Evolutionary conservation across 352 stramenopile species (phyloP).

Genomic region (Phytophthora chlamydospora): DNA sequence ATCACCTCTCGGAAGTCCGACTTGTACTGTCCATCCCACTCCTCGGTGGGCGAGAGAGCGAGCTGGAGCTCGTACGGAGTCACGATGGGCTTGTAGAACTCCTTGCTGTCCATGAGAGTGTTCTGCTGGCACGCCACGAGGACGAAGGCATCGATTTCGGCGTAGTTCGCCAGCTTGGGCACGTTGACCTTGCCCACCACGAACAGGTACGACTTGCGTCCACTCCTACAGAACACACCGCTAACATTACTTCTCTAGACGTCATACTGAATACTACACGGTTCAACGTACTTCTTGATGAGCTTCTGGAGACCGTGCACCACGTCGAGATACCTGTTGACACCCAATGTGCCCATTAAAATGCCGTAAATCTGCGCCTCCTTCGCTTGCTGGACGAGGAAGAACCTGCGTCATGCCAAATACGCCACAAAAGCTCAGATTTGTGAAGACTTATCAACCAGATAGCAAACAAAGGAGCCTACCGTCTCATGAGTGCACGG

Average conservation of each 20-base stretch:
- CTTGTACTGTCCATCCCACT: constrained; percentile 91
- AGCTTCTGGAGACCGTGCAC: constrained; percentile 88
- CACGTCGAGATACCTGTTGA: constrained; percentile 92
- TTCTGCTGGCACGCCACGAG: constrained; percentile 96
- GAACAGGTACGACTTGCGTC: constrained; percentile 96
- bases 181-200: constrained; percentile 97
- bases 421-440: constrained; percentile 3
- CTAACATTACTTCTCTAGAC: not conserved
- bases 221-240: constrained; percentile 60
- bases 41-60: constrained; percentile 83
- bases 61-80: constrained; percentile 96
- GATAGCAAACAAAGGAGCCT: constrained; percentile 6
- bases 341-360: constrained; percentile 95
- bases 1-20: constrained; percentile 86
- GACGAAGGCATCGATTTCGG: constrained; percentile 97
- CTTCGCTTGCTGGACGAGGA: constrained; percentile 93
- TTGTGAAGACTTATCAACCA: not conserved
- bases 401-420: constrained; percentile 48
- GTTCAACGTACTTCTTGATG: constrained; percentile 77
- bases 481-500: constrained; percentile 71
- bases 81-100: constrained; percentile 93
- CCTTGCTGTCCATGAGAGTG: constrained; percentile 93
- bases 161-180: constrained; percentile 97
- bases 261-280: too few species aligned
- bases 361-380: constrained; percentile 96